phyloP scores from a whole-genome alignment of 495 filamentous ascomycete genomes.

The Penicillium paxilli region DNA sequence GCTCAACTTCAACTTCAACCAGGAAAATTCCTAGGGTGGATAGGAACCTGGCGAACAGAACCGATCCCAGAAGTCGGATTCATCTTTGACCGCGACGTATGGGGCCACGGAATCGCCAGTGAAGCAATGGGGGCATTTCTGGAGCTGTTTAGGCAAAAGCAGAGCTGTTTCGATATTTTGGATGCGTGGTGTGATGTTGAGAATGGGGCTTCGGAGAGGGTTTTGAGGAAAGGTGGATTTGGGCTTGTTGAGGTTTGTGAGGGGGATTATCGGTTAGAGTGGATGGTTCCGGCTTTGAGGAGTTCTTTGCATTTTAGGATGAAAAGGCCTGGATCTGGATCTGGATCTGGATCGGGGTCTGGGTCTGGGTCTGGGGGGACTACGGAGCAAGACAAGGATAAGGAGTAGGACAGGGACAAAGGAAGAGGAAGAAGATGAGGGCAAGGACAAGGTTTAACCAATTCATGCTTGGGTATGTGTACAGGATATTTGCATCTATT shows the following conservation, averaged over 20 bases:
- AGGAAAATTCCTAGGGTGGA: constrained; percentile 7
- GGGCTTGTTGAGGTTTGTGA: constrained; percentile 6
- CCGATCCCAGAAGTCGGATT: constrained; percentile 30
- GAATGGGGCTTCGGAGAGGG: constrained; percentile 15
- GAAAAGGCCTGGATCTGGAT: neutral
- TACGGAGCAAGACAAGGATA: no score
- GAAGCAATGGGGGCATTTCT: constrained; percentile 29
- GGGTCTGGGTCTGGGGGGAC: neutral
- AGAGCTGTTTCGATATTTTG: constrained; percentile 17
- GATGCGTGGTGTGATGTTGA: constrained; percentile 18
- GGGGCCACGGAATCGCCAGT: constrained; percentile 33
- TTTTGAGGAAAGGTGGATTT: constrained; percentile 26
- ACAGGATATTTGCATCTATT: constrained; percentile 5
- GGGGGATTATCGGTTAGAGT: constrained; percentile 21
- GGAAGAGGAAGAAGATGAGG: no score
- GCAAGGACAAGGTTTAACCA: no score
- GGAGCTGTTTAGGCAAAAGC: constrained; percentile 24
- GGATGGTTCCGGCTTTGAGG: constrained; percentile 18
- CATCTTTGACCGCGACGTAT: constrained; percentile 24
- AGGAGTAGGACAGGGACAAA: no score
- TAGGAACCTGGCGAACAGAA: constrained; percentile 12
- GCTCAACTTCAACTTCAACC: no score
- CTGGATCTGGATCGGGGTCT: no score
- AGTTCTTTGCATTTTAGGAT: constrained; percentile 3
- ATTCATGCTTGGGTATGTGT: neutral